Evolutionary conservation across 2,329 filamentous ascomycete species (phyloP).

Genomic region (Pseudocercospora ulei): DNA sequence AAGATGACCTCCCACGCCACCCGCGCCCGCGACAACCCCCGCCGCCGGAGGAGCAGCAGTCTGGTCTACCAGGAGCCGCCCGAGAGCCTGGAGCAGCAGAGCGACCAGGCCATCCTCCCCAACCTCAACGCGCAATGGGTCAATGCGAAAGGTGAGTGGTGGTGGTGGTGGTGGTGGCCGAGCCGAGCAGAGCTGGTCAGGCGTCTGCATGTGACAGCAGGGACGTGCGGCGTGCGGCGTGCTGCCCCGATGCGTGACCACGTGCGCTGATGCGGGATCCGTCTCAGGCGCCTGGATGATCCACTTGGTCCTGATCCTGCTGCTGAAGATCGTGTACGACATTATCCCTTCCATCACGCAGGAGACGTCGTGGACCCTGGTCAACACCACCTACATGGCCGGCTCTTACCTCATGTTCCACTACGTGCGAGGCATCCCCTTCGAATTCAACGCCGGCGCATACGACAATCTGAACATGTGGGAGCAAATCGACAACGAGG

Average conservation of each 20-base stretch:
- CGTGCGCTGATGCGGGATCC: slow-evolving; percentile 17
- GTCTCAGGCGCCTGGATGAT: slow-evolving; percentile 86
- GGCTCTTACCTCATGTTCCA: slow-evolving; percentile 99
- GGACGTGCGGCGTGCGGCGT: too few relatives aligned
- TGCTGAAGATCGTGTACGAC: slow-evolving; percentile 92
- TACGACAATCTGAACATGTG: slow-evolving; percentile 99
- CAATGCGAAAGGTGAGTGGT: slow-evolving; percentile 77
- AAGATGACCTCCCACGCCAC: slow-evolving; percentile 45
- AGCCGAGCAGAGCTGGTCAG: background rate
- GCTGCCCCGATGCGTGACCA: slow-evolving; percentile 8
- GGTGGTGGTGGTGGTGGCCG: too few relatives aligned
- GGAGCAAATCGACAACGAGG: slow-evolving; percentile 99
- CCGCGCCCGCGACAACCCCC: slow-evolving; percentile 44
- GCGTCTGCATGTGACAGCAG: slow-evolving; percentile 2
- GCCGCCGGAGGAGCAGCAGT: slow-evolving; percentile 92
- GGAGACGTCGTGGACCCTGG: slow-evolving; percentile 96
- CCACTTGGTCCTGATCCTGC: slow-evolving; percentile 82
- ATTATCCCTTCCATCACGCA: slow-evolving; percentile 93
- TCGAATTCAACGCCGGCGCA: slow-evolving; percentile 96
- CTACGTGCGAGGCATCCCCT: slow-evolving; percentile 92
- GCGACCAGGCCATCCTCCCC: slow-evolving; percentile 85
- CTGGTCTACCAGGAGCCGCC: slow-evolving; percentile 95
- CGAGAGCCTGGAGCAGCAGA: slow-evolving; percentile 95
- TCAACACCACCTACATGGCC: slow-evolving; percentile 98
- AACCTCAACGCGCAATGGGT: slow-evolving; percentile 99